Evolutionary conservation across 441 rosid species (phyloP).

Genomic region (Eutrema salsugineum): DNA sequence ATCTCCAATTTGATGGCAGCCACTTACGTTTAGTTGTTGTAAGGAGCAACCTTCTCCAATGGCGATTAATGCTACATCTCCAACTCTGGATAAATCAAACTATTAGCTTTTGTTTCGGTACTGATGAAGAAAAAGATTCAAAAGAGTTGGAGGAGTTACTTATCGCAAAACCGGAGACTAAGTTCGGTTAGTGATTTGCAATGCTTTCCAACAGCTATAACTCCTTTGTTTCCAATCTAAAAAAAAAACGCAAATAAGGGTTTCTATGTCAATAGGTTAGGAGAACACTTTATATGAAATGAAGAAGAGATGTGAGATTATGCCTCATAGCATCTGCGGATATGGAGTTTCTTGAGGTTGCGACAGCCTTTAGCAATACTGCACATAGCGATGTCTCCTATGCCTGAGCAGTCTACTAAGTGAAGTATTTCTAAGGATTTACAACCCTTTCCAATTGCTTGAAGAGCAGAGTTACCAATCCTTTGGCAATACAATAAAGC

Average conservation of each 20-base stretch:
- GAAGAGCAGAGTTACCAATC: constrained; percentile 63
- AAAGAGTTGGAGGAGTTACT: constrained; percentile 38
- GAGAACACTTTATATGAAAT: neutral
- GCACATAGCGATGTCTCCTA: constrained; percentile 78
- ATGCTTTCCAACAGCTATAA: constrained; percentile 71
- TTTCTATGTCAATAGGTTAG: neutral
- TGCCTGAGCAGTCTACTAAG: constrained; percentile 79
- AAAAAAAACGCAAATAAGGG: neutral
- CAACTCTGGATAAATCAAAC: constrained; percentile 50
- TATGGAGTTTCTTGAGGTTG: constrained; percentile 81
- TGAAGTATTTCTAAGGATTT: constrained; percentile 73
- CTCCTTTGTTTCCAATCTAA: constrained; percentile 81
- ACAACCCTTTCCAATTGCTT: constrained; percentile 79
- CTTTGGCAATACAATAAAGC: constrained; percentile 82
- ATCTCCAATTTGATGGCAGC: constrained; percentile 84
- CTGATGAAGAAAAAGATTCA: neutral
- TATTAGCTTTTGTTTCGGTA: neutral
- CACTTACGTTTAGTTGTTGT: constrained; percentile 75
- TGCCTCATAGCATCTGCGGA: constrained; percentile 90
- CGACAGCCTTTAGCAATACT: constrained; percentile 80
- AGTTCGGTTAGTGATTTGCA: constrained; percentile 78
- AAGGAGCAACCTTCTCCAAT: constrained; percentile 75
- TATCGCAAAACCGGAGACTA: constrained; percentile 83
- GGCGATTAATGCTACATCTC: constrained; percentile 75
- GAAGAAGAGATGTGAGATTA: constrained; percentile 17